Evolutionary conservation across 2,329 filamentous ascomycete species (phyloP).

Genomic region (Didymella sp.): DNA sequence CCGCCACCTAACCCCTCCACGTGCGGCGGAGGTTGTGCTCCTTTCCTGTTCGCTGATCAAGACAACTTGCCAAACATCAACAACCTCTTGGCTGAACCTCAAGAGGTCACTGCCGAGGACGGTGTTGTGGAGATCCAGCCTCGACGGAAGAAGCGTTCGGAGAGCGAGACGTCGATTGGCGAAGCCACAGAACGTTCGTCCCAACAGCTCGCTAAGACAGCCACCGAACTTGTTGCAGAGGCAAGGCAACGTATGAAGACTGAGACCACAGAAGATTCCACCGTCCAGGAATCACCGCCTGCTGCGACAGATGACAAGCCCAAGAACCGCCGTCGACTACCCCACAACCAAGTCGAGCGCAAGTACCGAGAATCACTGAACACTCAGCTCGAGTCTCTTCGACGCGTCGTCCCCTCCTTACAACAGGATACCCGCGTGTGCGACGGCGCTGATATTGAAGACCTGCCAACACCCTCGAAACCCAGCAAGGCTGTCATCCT

Average conservation of each 20-base stretch:
- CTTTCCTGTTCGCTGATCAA: conserved; percentile 49
- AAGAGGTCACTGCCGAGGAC: conserved; percentile 45
- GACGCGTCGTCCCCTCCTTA: conserved; percentile 50
- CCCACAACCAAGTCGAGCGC: conserved; percentile 56
- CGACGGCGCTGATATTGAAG: conserved; percentile 53
- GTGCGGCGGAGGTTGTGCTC: conserved; percentile 51
- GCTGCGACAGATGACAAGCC: conserved; percentile 37
- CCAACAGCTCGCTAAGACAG: conserved; percentile 24
- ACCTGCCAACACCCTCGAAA: conserved; percentile 51
- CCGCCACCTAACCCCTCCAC: conserved; percentile 50
- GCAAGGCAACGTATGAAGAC: conserved; percentile 39
- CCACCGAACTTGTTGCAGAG: conserved; percentile 26
- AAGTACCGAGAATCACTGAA: conserved; percentile 57
- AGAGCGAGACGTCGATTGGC: conserved; percentile 41
- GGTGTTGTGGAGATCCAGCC: conserved; percentile 49
- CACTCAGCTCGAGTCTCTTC: conserved; percentile 54
- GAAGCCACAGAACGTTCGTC: conserved; percentile 44
- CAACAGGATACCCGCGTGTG: conserved; percentile 48
- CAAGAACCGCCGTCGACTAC: conserved; percentile 46
- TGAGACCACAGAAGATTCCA: conserved; percentile 40
- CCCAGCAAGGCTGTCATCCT: conserved; percentile 57
- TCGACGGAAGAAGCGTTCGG: conserved; percentile 46
- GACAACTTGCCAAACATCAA: conserved; percentile 42
- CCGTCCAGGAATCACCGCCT: conserved; percentile 35
- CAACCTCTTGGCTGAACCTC: conserved; percentile 37